Base-by-base conservation (phyloP, 2,329 filamentous ascomycete species). In the Colletotrichum theobromicola region DNA sequence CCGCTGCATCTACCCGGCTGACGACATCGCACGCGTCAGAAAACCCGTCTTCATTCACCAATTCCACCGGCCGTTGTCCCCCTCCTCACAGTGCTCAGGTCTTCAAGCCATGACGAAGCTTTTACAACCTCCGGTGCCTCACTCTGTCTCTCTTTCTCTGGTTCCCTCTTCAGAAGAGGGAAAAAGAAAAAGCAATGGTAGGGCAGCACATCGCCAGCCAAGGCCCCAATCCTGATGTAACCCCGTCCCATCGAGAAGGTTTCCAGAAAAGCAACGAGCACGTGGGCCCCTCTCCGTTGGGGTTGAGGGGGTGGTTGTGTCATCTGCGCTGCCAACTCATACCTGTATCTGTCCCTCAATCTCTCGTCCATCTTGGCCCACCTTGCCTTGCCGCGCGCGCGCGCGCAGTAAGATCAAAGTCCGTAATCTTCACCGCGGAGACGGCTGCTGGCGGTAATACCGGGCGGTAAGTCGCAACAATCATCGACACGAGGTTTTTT, bases 261-360 rank as follows among this genome's bases (percentile, higher is more conserved):
- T 73, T 73, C 67, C 71, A 70, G 35, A 70, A 73, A 73, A 73
- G 71, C 71, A 73, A 70, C 50, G 32, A 58, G n/a, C 50, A 34
- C 71, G 58, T 53, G 58, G 50, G 18, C 16, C 13, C 24, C 18
- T 46, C 37, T 55, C 53, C n/a, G 46, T 46, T 7, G 34, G n/a
- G 28, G 46, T 46, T 7, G 34, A 15, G 28, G 26, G n/a, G 28
- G 24, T 30, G 24, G 21, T 15, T 18, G n/a, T 46, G 24, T 24
- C n/a, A 24, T 60, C 28, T 64, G 61, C 61, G 28, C 21, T 35
- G 61, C 61, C 61, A 64, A 30, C 61, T 64, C 61, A 53, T 55
- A 53, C 30, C 70, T 34, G 32, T 62, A 62, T 34, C 46, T 26
- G 46, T 24, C 28, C 30, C n/a, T 28, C 6, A 5, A 16, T 16